These are phyloP conservation scores for Microbotryomycetes sp. DNA, from an alignment of 1,284 basidiomycete species.

Conservation along the genomic window DNA sequence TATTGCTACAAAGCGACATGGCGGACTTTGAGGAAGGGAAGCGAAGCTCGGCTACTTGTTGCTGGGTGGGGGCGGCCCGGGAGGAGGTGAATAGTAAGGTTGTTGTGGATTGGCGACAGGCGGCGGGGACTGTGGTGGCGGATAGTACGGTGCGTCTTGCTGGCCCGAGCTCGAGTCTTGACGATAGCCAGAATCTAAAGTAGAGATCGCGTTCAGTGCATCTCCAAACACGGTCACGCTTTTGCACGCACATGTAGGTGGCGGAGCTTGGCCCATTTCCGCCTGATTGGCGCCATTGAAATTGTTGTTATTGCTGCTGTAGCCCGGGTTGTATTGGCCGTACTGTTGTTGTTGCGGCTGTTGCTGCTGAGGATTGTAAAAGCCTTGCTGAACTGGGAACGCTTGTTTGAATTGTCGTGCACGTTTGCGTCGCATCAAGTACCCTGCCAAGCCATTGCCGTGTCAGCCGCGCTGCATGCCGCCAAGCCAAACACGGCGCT, in stretches of 20 bases:
- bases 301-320: background rate
- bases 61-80: background rate
- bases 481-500: background rate
- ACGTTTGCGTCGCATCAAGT: conserved; percentile 1
- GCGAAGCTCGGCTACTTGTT: too few species aligned
- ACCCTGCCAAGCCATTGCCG: background rate
- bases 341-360: conserved; percentile 3
- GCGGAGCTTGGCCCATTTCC: conserved; percentile 1
- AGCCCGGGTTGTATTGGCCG: background rate
- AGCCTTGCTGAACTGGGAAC: conserved; percentile 13
- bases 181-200: background rate
- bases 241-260: background rate
- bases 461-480: background rate
- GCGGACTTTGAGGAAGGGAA: too few species aligned
- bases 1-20: too few species aligned
- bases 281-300: background rate
- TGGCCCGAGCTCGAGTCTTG: background rate
- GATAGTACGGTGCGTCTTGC: background rate
- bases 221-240: too few species aligned
- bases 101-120: background rate
- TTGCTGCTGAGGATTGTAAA: background rate
- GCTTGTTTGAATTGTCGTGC: conserved; percentile 21
- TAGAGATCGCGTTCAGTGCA: too few species aligned
- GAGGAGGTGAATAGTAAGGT: background rate
- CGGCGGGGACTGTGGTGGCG: background rate